Evolutionary conservation across 2,329 filamentous ascomycete genomes (phyloP), one percentile per base, ranked within the genome.

Genomic region (Bipolaris gigantea): DNA sequence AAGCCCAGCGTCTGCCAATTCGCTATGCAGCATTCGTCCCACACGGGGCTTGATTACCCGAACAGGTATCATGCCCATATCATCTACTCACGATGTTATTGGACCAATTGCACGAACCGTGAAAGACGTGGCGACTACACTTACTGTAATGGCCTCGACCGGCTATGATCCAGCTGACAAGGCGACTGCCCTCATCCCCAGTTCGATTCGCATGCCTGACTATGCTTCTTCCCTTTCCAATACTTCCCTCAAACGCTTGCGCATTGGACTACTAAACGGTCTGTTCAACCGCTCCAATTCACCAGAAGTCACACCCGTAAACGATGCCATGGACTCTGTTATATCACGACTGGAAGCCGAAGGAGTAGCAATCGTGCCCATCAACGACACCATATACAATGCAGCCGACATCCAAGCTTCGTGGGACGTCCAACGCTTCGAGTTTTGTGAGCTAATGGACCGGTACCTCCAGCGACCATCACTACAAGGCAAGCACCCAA

Each of bases 1-100:
- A 27, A 86, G 81, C 49, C 85, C 85, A 0, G 85, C 85, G 11
- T 84, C 80, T 39, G 84, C 84, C 3, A 86, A 85, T 57, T 80
- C 78, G 11, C 72, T 87, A 18, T 84, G 84, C 57, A 85, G 84
- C 56, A 77, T 86, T 48, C 75, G 85, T 19, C 85, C 85, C 3
- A 84, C 82, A 0, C 66, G 76, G 27, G 83, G 83, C 0, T 62
- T 82, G n/a, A 73, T 86, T 13, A 78, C 79, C 0, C 67, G 77
- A 7, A 66, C 70, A 0, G 83, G 83, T 0, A 76, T 85, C 27
- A 76, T 86, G 4, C 83, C 83, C 0, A 79, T 85, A 21, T 83
- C 81, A 4, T 77, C 73, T 54, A 84, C 81, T 4, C 84, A 86
- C 66, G 84, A 86, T 68, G 72, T 73, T 0, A 75, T 82, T 18